Base-by-base conservation (phyloP, 2,329 filamentous ascomycete genomes). In the Passalora sequoiae region DNA sequence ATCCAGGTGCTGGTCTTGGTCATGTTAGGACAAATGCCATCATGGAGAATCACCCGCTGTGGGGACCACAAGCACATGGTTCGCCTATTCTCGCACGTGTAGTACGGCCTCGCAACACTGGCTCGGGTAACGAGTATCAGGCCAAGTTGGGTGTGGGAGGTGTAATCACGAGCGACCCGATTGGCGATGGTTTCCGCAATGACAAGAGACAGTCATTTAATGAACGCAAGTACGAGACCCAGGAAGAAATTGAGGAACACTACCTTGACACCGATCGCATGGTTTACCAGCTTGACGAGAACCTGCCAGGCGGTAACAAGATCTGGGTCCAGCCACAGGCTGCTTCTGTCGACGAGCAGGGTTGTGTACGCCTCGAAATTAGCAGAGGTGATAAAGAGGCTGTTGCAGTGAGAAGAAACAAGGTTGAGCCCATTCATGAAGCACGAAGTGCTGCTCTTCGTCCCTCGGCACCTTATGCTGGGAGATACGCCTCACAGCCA, bases 1-100 rank as follows among this genome's bases (percentile, higher is more conserved):
- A 84, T 61, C 80, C 81, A 2, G 80, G 77, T 3, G 80, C 77
- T 4, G 81, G 81, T 50, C 67, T 84, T 4, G 75, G 76, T 10
- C 83, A 84, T 59, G 65, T 76, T 3, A 73, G 77, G 37, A 76
- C 75, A 9, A 69, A 71, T 42, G 67, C 75, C 16, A 67, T 74
- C 55, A 64, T 78, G 32, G 66, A 72, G 53, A 83, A 83, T 56
- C 78, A 83, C 57, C 76, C 79, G 2, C 42, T 74, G 21, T 74
- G 75, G 53, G 81, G 81, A 3, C 80, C 81, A 7, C 79, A 81
- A 55, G 63, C 63, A 2, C 56, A 66, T 20, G 67, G 67, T 17
- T 57, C 70, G 4, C 79, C 79, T 0, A 68, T 82, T 3, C 62
- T 75, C 47, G 76, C 78, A 4, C 77, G 81, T 49, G 70, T 83